phyloP scores from a whole-genome alignment of 2,329 filamentous ascomycete genomes.

The Drechslerella coelobrocha region DNA sequence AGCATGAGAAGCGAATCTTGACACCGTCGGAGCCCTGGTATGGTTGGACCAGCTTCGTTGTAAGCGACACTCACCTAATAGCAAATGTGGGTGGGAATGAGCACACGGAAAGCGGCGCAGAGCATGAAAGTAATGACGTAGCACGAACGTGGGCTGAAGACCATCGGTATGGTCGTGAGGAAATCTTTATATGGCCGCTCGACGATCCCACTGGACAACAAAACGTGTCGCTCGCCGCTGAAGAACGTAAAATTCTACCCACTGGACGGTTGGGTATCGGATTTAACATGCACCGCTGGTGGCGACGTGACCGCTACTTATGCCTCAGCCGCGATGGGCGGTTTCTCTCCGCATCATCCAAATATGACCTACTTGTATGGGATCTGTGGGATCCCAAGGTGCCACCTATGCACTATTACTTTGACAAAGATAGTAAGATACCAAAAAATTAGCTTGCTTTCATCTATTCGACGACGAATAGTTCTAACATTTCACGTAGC shows the following conservation, averaged over 20 bases:
- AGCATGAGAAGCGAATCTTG: conserved; percentile 49
- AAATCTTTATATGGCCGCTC: conserved; percentile 47
- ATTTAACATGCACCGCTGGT: conserved; percentile 39
- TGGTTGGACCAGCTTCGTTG: conserved; percentile 53
- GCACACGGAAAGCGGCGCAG: conserved; percentile 24
- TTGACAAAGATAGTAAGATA: conserved; percentile 1
- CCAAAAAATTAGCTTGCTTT: not conserved
- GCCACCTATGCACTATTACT: conserved; percentile 8
- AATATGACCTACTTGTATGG: conserved; percentile 37
- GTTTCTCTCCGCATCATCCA: conserved; percentile 41
- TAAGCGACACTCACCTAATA: conserved; percentile 52
- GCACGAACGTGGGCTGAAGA: conserved; percentile 27
- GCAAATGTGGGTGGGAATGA: conserved; percentile 52
- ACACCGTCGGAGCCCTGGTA: conserved; percentile 26
- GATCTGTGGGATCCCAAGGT: conserved; percentile 40
- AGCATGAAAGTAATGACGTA: conserved; percentile 26
- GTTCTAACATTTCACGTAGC: not conserved
- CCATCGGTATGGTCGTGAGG: conserved; percentile 51
- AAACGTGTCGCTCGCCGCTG: conserved; percentile 17
- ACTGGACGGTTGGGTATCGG: conserved; percentile 24
- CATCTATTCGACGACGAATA: conserved; percentile 11
- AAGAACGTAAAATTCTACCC: conserved; percentile 33
- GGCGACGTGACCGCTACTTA: conserved; percentile 40
- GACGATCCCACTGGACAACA: conserved; percentile 17
- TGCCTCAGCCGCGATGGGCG: conserved; percentile 50